Percentiles rank a stretch among this genome's conserved stretches.
Evolutionary conservation across 2,329 filamentous ascomycete genomes (phyloP).

Genomic region (Juglanconis juglandina): DNA sequence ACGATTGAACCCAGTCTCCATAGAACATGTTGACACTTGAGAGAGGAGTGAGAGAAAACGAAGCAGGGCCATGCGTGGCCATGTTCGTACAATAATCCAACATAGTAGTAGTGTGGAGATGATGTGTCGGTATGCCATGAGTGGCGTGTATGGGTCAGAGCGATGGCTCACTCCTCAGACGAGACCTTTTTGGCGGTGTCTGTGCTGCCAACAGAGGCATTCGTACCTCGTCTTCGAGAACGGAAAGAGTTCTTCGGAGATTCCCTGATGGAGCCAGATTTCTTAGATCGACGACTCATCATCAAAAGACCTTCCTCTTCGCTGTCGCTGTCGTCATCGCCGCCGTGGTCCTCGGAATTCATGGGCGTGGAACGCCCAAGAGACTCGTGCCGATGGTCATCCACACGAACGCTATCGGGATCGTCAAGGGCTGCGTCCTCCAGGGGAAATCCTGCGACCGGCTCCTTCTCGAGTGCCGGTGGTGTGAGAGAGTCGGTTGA

Average conservation of each 20-base stretch:
- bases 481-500: conserved; percentile 54
- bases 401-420: conserved; percentile 27
- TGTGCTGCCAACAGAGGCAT: conserved; percentile 58
- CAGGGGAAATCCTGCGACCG: conserved; percentile 44
- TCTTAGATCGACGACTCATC: conserved; percentile 23
- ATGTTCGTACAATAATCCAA: background rate
- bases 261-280: conserved; percentile 10
- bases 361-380: conserved; percentile 11
- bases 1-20: background rate
- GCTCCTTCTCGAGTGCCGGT: conserved; percentile 47
- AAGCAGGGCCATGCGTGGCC: background rate
- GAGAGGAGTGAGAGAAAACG: background rate
- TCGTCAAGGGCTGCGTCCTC: conserved; percentile 34
- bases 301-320: conserved; percentile 51
- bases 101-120: background rate
- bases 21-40: background rate
- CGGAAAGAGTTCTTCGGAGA: conserved; percentile 29
- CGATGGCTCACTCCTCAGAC: conserved; percentile 27
- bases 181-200: conserved; percentile 61
- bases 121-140: background rate
- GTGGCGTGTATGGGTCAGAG: background rate
- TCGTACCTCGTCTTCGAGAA: conserved; percentile 53
- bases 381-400: conserved; percentile 15
- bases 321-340: conserved; percentile 50
- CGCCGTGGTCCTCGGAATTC: conserved; percentile 31